Conservation (phyloP, 352 stramenopile genomes). For the Phytophthora uliginosa region DNA sequence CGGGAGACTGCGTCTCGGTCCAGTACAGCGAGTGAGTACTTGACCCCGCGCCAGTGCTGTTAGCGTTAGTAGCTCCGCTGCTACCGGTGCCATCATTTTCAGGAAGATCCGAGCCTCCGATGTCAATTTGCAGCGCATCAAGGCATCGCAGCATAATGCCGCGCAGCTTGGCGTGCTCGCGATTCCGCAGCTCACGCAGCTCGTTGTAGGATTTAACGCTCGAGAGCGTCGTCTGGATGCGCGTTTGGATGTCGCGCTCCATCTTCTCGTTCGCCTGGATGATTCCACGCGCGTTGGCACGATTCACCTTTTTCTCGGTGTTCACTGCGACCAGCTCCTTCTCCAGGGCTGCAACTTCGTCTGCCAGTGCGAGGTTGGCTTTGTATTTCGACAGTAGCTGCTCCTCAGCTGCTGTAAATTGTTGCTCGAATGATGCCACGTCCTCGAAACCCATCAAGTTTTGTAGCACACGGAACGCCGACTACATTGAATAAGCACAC, state of each 20-base stretch:
- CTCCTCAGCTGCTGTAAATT: constrained; percentile 67
- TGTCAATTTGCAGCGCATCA: constrained; percentile 58
- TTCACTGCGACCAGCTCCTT: constrained; percentile 39
- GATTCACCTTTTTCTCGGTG: constrained; percentile 42
- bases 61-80: neutral
- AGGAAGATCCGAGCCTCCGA: constrained; percentile 14
- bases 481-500: constrained; percentile 18
- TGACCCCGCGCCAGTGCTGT: neutral
- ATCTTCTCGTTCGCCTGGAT: constrained; percentile 41
- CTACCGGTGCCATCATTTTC: neutral
- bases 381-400: constrained; percentile 78
- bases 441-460: constrained; percentile 43
- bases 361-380: constrained; percentile 55
- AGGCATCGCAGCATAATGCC: constrained; percentile 72
- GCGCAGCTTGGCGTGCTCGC: constrained; percentile 54
- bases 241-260: constrained; percentile 50
- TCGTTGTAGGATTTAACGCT: constrained; percentile 64
- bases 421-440: constrained; percentile 48
- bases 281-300: constrained; percentile 45
- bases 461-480: constrained; percentile 66
- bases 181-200: constrained; percentile 59
- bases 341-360: constrained; percentile 55
- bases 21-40: constrained; percentile 41
- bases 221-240: constrained; percentile 27
- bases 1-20: constrained; percentile 57